Evolutionary conservation across 2,329 filamentous ascomycete genomes (phyloP).

Genomic region (Rachicladosporium sp.): DNA sequence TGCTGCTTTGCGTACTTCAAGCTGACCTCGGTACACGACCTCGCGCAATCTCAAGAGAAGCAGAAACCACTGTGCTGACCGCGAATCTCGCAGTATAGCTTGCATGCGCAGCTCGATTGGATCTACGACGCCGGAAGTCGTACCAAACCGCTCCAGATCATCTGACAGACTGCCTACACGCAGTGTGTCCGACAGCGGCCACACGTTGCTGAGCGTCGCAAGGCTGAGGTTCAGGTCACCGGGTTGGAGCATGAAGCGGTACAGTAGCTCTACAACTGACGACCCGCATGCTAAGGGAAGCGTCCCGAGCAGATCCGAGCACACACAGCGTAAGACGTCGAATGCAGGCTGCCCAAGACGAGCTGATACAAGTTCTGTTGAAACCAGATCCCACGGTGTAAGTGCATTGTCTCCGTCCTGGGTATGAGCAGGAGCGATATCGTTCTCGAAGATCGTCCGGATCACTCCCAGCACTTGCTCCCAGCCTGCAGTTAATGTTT

Average conservation of each 20-base stretch:
- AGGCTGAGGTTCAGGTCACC: conserved; percentile 92
- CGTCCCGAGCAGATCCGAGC: conserved; percentile 79
- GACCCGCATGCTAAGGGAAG: conserved; percentile 57
- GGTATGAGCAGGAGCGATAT: background rate
- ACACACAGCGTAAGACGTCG: conserved; percentile 78
- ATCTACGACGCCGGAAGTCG: too few relatives aligned
- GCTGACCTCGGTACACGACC: conserved; percentile 57
- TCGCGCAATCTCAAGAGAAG: conserved; percentile 58
- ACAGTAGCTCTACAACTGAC: conserved; percentile 76
- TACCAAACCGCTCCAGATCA: too few relatives aligned
- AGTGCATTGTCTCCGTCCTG: conserved; percentile 6
- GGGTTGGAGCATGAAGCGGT: conserved; percentile 76
- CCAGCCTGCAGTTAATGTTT: conserved; percentile 75
- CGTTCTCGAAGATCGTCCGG: conserved; percentile 58
- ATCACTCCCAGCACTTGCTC: conserved; percentile 75
- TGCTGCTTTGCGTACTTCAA: conserved; percentile 73
- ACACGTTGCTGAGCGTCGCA: conserved; percentile 92
- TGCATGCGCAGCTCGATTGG: too few relatives aligned
- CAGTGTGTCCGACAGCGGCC: conserved; percentile 77
- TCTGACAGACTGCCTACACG: too few relatives aligned
- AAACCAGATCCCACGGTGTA: conserved; percentile 14
- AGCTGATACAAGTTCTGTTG: conserved; percentile 42
- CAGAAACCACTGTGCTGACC: conserved; percentile 62
- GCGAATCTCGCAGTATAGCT: background rate
- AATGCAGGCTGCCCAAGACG: conserved; percentile 79